phyloP scores from a whole-genome alignment of 2,329 filamentous ascomycete species.

The Aspergillus udagawae region DNA sequence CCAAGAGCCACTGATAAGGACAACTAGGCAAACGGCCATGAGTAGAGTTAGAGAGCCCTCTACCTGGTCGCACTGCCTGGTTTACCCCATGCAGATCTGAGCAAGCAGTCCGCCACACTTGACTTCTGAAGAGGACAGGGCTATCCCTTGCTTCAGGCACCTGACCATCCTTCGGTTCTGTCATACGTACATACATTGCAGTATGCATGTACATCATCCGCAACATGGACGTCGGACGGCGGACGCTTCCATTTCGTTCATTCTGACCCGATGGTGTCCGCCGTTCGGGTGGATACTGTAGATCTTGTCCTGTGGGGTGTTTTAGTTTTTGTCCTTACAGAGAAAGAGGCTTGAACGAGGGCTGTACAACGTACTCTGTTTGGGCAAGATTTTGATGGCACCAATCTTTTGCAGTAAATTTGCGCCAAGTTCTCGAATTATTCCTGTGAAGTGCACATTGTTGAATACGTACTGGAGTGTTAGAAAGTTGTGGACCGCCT shows the following conservation, averaged over 20 bases:
- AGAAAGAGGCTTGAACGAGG: background rate
- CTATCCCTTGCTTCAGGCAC: constrained; percentile 13
- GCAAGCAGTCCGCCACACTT: background rate
- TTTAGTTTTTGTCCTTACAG: background rate
- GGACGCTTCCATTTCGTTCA: constrained; percentile 6
- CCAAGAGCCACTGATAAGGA: background rate
- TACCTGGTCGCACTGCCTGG: background rate
- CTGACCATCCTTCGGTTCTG: constrained; percentile 2
- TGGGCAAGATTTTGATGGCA: background rate
- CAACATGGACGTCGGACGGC: background rate
- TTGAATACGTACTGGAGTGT: background rate
- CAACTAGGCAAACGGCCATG: too few species aligned
- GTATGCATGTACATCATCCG: constrained; percentile 7
- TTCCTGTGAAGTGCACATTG: background rate
- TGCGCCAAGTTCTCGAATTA: background rate
- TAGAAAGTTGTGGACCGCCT: background rate
- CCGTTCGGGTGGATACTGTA: background rate
- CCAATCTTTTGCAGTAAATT: background rate
- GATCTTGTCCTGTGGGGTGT: background rate
- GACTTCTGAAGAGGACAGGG: constrained; percentile 5
- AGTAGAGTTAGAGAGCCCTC: too few species aligned
- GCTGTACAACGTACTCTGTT: background rate
- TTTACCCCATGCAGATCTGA: background rate
- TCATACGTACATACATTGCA: background rate
- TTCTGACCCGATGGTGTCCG: background rate